Evolutionary conservation across 371 early-diverging fungal genomes (phyloP).

Genomic region (Conidiobolus incongruus): DNA sequence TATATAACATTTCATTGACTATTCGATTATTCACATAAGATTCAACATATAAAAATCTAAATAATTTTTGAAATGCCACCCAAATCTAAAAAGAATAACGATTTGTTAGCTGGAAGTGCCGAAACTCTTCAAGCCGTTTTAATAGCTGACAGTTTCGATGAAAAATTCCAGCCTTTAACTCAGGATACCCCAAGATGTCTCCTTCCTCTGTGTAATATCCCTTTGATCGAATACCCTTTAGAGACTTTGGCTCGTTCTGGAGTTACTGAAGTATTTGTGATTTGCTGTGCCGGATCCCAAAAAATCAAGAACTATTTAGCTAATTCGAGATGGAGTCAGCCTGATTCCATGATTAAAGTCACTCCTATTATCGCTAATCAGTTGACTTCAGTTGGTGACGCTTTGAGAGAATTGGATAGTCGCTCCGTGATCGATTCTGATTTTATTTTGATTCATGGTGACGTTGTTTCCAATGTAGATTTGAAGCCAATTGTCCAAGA

Average conservation of each 20-base stretch:
- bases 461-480: conserved; percentile 75
- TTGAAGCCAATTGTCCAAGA: conserved; percentile 47
- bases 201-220: conserved; percentile 81
- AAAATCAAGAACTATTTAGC: conserved; percentile 52
- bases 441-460: conserved; percentile 80
- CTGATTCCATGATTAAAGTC: conserved; percentile 37
- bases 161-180: conserved; percentile 73
- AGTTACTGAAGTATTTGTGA: conserved; percentile 65
- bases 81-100: too few relatives aligned
- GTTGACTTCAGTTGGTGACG: conserved; percentile 77
- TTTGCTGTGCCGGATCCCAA: conserved; percentile 66
- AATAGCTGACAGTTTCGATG: conserved; percentile 78
- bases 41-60: too few relatives aligned
- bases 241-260: conserved; percentile 70
- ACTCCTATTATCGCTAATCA: conserved; percentile 49
- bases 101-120: too few relatives aligned
- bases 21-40: too few relatives aligned
- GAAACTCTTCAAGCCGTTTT: conserved; percentile 65
- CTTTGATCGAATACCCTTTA: conserved; percentile 82
- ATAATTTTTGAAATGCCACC: too few relatives aligned
- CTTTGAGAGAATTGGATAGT: conserved; percentile 71
- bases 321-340: conserved; percentile 41
- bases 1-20: too few relatives aligned
- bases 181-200: conserved; percentile 71
- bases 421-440: conserved; percentile 59